phyloP scores from a whole-genome alignment of 768 basidiomycete genomes.

The Psilocybe azurescens region DNA sequence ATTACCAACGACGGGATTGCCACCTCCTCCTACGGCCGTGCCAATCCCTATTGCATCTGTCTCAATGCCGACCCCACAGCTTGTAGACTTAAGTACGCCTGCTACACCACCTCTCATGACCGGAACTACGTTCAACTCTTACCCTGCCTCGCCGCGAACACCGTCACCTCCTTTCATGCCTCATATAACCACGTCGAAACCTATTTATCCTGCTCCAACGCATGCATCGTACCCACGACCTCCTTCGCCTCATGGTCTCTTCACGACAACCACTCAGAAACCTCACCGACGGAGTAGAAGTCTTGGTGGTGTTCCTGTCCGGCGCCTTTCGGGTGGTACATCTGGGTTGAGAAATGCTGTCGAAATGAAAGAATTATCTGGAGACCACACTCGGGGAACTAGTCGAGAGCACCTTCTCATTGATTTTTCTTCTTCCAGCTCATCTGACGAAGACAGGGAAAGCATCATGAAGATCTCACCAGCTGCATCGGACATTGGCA shows the following conservation, averaged over 20 bases:
- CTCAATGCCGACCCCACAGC: constrained; percentile 8
- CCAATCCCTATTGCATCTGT: constrained; percentile 14
- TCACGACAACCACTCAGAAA: constrained; percentile 29
- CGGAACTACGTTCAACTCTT: constrained; percentile 6
- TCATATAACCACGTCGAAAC: constrained; percentile 5
- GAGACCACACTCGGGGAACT: constrained; percentile 8
- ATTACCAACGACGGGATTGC: constrained; percentile 26
- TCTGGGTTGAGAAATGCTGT: constrained; percentile 25
- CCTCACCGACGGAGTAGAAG: constrained; percentile 27
- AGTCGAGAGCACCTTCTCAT: constrained; percentile 29
- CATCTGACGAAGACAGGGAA: constrained; percentile 19
- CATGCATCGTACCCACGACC: constrained; percentile 19
- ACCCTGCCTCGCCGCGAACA: constrained; percentile 15
- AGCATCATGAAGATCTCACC: constrained; percentile 21
- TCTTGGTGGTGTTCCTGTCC: constrained; percentile 32
- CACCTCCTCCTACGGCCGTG: constrained; percentile 22
- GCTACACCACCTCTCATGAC: constrained; percentile 17
- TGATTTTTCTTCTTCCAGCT: constrained; percentile 27
- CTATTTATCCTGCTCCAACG: constrained; percentile 8
- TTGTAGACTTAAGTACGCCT: constrained; percentile 20
- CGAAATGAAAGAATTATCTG: constrained; percentile 10
- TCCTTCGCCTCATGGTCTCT: constrained; percentile 25
- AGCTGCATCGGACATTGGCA: constrained; percentile 26
- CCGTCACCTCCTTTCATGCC: constrained; percentile 16
- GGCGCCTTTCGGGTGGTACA: constrained; percentile 25